phyloP scores from a whole-genome alignment of 805 yeast species.

The Saturnispora galanensis region DNA sequence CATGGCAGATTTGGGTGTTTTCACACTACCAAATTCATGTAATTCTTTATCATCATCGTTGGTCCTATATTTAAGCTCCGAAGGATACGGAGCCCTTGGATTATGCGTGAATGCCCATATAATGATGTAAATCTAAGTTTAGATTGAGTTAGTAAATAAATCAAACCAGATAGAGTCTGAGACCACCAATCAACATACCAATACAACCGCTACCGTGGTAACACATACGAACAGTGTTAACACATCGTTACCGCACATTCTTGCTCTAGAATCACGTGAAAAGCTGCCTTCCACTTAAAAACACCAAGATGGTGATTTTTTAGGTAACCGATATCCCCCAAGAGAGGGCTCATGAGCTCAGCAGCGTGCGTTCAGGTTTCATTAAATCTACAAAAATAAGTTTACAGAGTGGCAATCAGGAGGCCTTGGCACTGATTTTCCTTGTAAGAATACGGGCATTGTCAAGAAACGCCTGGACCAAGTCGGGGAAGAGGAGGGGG shows the following conservation, averaged over 20 bases:
- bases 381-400: no score
- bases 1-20: slow-evolving; percentile 18
- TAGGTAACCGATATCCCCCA: not conserved
- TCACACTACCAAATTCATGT: slow-evolving; percentile 27
- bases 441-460: slow-evolving; percentile 31
- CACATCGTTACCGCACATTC: not conserved
- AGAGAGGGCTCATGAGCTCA: not conserved
- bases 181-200: not conserved
- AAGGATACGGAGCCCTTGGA: slow-evolving; percentile 46
- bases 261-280: not conserved
- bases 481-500: slow-evolving; percentile 34
- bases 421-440: slow-evolving; percentile 23
- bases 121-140: slow-evolving; percentile 28
- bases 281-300: not conserved
- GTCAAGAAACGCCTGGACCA: slow-evolving; percentile 37
- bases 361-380: not conserved
- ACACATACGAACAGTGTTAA: not conserved
- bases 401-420: not conserved
- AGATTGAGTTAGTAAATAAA: slow-evolving; percentile 14
- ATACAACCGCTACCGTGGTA: not conserved
- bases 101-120: slow-evolving; percentile 47
- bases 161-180: not conserved
- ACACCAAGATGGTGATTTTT: not conserved
- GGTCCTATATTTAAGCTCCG: slow-evolving; percentile 48
- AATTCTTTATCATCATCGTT: slow-evolving; percentile 29